Evolutionary conservation across 805 yeast genomes (phyloP).

Genomic region (Lipomyces kockii): DNA sequence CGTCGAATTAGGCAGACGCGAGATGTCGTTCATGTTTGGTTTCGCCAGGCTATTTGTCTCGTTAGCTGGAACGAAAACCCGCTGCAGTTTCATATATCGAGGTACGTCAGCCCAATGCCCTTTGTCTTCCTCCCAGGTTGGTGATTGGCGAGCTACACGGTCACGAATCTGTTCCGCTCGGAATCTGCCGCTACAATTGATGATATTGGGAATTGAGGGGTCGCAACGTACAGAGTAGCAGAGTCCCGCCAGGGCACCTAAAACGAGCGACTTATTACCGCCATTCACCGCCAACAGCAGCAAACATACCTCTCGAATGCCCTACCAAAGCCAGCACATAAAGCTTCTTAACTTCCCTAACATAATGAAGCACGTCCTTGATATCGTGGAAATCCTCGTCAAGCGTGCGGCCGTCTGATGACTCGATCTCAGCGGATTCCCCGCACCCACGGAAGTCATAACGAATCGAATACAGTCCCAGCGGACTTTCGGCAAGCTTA

Average conservation of each 20-base stretch:
- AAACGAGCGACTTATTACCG: no score
- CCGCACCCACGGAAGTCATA: constrained; percentile 91
- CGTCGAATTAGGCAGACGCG: constrained; percentile 52
- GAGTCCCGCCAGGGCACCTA: constrained; percentile 64
- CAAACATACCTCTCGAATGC: constrained; percentile 71
- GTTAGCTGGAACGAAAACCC: constrained; percentile 51
- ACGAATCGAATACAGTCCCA: constrained; percentile 70
- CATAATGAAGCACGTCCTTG: constrained; percentile 51
- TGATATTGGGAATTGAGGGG: constrained; percentile 61
- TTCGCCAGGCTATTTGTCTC: constrained; percentile 59
- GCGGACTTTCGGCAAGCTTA: constrained; percentile 54
- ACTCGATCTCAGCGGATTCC: constrained; percentile 60
- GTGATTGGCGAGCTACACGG: constrained; percentile 46
- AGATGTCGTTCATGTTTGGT: constrained; percentile 53
- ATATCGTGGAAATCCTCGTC: constrained; percentile 72
- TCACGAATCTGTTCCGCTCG: constrained; percentile 54
- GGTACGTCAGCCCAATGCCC: constrained; percentile 52
- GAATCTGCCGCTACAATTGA: constrained; percentile 77
- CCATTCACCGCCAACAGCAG: background rate
- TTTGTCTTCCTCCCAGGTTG: constrained; percentile 49
- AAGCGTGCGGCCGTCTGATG: constrained; percentile 53
- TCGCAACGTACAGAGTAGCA: constrained; percentile 61
- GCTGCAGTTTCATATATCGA: constrained; percentile 55
- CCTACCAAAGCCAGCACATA: constrained; percentile 64
- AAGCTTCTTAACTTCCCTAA: constrained; percentile 44